Base-by-base conservation (phyloP, 2,329 filamentous ascomycete species). In the Penicillium thymicola region DNA sequence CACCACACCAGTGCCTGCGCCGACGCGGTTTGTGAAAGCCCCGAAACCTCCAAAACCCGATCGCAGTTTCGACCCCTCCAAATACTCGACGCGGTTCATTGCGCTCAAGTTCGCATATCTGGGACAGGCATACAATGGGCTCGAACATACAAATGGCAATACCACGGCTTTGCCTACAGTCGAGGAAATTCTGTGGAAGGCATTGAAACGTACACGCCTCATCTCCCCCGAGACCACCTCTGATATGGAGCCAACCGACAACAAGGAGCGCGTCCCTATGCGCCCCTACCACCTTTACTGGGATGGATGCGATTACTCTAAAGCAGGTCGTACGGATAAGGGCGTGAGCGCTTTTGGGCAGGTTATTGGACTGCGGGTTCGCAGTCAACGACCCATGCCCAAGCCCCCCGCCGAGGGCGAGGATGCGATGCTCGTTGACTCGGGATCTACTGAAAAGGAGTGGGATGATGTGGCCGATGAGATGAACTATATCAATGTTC, bases 311-410 rank as follows among this genome's bases (percentile, higher is more conserved):
- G 89, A 96, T 59, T 99, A 97, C 74, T 92, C 89, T 36, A 99
- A 99, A 74, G 97, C 93, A 69, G 94, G 94, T 2, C 82, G 94
- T 60, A 99, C 94, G 18, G 94, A 99, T 72, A 82, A 86, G 52
- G 94, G 94, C 13, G 94, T 99, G 36, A 97, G 92, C 74, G 92
- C 94, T 3, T 99, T 99, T 77, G 94, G 94, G 0, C 94, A 99
- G 78, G 94, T 99, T 55, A 86, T 99, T 68, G 89, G 87, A 0
- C 77, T 99, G 40, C 79, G 88, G 54, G 87, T 99, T 16, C 82
- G 93, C 70, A 97, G 92, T 74, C 89, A 89, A 66, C 79, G 83
- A 63, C 90, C 90, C 1, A 69, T 87, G 50, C 59, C 60, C 16
- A 62, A 61, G 42, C 34, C 60, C 57, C 44, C 59, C 40, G 38